phyloP scores from a whole-genome alignment of 176 grass and related monocot genomes.

The Oryza brachyantha region DNA sequence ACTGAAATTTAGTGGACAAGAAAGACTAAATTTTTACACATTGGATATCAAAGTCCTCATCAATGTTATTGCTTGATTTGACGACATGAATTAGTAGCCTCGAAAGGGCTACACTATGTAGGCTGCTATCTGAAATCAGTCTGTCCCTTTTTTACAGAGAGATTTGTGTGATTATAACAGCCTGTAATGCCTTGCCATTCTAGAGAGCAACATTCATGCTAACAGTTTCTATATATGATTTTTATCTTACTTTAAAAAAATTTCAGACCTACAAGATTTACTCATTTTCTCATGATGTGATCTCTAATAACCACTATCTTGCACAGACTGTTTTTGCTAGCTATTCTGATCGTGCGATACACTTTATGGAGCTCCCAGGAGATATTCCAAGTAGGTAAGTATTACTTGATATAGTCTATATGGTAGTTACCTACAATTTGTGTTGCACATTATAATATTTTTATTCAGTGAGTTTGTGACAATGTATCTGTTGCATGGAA shows the following conservation, averaged over 20 bases:
- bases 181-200: neutral
- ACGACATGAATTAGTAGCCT: neutral
- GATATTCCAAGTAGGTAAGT: conserved; percentile 92
- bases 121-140: neutral
- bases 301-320: conserved; percentile 10
- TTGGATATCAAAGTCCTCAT: neutral
- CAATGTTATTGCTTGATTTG: neutral
- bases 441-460: neutral
- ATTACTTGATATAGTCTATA: conserved; percentile 14
- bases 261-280: neutral
- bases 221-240: neutral
- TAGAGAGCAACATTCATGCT: neutral
- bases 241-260: conserved; percentile 3
- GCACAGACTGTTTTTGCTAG: conserved; percentile 83
- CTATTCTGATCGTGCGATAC: conserved; percentile 73
- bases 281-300: conserved; percentile 16
- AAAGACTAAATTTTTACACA: neutral
- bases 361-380: conserved; percentile 98
- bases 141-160: neutral
- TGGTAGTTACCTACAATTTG: neutral
- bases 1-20: conserved; percentile 7
- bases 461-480: neutral
- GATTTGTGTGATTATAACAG: neutral
- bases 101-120: neutral
- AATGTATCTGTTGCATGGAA: conserved; percentile 28